Conservation (phyloP, 2,329 filamentous ascomycete species). For the Diaporthe aspalathi region DNA sequence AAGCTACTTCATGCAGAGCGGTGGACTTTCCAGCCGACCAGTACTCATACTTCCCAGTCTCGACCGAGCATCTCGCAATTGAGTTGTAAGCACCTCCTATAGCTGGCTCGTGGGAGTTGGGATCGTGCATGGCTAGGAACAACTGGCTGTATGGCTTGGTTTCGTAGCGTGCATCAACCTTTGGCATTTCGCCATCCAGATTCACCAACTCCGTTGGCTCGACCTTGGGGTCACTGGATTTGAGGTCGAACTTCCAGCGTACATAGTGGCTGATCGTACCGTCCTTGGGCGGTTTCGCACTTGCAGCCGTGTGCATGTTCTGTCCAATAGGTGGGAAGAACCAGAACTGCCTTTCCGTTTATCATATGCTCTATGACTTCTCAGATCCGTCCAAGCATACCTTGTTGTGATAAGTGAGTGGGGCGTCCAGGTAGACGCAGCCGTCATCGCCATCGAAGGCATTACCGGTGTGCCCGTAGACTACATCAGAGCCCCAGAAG, state of each 20-base stretch:
- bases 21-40: conserved; percentile 31
- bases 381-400: background rate
- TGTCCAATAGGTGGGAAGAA: conserved; percentile 30
- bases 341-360: conserved; percentile 17
- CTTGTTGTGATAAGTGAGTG: conserved; percentile 31
- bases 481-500: background rate
- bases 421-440: conserved; percentile 28
- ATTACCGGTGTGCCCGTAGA: conserved; percentile 32
- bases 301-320: conserved; percentile 32
- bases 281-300: conserved; percentile 15
- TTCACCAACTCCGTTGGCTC: conserved; percentile 28
- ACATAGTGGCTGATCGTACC: conserved; percentile 30
- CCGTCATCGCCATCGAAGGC: conserved; percentile 31
- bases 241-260: conserved; percentile 33
- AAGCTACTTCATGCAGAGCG: conserved; percentile 30
- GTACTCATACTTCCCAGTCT: conserved; percentile 29
- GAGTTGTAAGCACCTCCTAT: conserved; percentile 32
- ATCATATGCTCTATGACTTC: background rate
- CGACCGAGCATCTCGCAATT: conserved; percentile 30
- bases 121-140: conserved; percentile 35
- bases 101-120: conserved; percentile 30
- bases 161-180: conserved; percentile 21
- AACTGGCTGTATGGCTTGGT: conserved; percentile 19
- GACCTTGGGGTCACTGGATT: background rate
- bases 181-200: conserved; percentile 34